Conservation (phyloP, 371 early-diverging fungal genomes). For the Apophysomyces trapeziformis region DNA sequence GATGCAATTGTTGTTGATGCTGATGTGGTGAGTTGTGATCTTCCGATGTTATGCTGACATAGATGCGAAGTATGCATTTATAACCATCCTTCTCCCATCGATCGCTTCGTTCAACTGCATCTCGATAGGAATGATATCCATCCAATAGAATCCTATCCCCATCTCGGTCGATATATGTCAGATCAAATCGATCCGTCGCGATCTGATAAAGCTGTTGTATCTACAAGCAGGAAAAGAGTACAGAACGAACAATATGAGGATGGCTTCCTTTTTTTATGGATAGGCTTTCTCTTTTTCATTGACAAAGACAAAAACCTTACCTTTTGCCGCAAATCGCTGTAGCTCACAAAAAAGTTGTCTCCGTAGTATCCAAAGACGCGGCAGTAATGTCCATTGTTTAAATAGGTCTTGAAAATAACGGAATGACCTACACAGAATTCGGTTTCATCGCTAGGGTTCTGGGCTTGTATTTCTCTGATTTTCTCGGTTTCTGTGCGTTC, state of each 20-base stretch:
- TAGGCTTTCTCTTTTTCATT: too few species aligned
- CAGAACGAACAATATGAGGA: too few species aligned
- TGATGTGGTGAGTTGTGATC: neutral
- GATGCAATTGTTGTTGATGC: too few species aligned
- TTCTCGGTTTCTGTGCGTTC: neutral
- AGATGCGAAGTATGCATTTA: neutral
- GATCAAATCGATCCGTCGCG: neutral
- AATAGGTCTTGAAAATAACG: neutral
- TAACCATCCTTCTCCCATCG: neutral
- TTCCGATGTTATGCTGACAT: neutral
- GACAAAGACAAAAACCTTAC: neutral
- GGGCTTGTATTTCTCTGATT: neutral
- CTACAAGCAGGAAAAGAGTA: neutral
- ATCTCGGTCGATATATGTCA: constrained; percentile 3
- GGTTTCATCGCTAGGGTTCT: neutral
- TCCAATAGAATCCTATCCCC: neutral
- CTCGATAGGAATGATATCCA: constrained; percentile 1
- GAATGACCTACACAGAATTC: neutral
- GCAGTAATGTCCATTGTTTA: neutral
- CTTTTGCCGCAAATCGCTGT: neutral
- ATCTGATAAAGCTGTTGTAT: neutral
- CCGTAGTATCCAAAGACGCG: neutral
- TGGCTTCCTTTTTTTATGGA: too few species aligned
- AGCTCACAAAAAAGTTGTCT: neutral
- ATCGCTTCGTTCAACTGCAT: constrained; percentile 3